A percentile compares a stretch with the other conserved stretches of the same genome.
These are phyloP conservation scores for Phytophthora pluvialis DNA, from an alignment of 352 stramenopile genomes.

Conservation along the genomic window DNA sequence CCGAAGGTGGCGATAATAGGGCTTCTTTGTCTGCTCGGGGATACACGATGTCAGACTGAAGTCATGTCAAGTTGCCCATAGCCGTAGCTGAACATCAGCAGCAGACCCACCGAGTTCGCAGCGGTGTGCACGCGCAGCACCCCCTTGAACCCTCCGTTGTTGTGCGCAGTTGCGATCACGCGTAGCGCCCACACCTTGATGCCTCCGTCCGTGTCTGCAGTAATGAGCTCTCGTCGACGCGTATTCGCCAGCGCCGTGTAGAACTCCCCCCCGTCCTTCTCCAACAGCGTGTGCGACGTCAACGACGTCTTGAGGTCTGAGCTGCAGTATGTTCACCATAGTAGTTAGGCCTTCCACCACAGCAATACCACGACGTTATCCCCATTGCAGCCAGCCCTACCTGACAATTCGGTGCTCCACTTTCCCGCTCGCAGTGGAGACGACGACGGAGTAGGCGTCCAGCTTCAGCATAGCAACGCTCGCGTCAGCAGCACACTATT, in stretches of 20 bases:
- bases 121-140: constrained; percentile 61
- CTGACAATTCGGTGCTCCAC: constrained; percentile 55
- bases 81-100: neutral
- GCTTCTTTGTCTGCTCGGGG: constrained; percentile 34
- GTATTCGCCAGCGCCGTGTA: constrained; percentile 48
- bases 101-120: constrained; percentile 35
- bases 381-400: constrained; percentile 14
- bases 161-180: constrained; percentile 25
- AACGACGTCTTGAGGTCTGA: constrained; percentile 50
- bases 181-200: constrained; percentile 63
- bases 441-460: constrained; percentile 51
- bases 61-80: neutral
- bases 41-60: neutral
- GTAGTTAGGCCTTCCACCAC: neutral
- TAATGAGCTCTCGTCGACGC: constrained; percentile 51
- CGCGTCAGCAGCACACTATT: neutral
- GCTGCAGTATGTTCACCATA: constrained; percentile 13
- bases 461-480: constrained; percentile 32
- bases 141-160: constrained; percentile 45
- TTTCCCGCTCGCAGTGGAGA: constrained; percentile 27
- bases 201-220: constrained; percentile 54
- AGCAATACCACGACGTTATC: neutral
- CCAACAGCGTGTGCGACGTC: constrained; percentile 41
- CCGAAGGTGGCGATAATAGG: constrained; percentile 41
- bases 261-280: constrained; percentile 30